A percentile compares a stretch with the other conserved stretches of the same genome.
These are phyloP conservation scores for Scheffersomyces titani DNA, from an alignment of 1,139 yeast genomes.

Conservation along the genomic window DNA sequence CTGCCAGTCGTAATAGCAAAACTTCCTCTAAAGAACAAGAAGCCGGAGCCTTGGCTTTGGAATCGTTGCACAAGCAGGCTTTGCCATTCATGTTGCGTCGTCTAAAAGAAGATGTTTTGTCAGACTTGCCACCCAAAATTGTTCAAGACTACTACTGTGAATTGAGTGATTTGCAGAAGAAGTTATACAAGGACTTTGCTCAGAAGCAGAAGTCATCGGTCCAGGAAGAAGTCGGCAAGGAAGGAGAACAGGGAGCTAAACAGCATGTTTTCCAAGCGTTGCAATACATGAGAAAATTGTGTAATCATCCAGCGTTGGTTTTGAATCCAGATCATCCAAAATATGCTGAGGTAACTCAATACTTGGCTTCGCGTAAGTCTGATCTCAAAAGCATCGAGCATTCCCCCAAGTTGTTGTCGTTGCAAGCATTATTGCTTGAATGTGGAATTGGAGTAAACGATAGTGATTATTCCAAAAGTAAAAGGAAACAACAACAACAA, in stretches of 20 bases:
- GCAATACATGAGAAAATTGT: conserved; percentile 94
- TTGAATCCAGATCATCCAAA: conserved; percentile 85
- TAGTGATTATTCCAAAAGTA: conserved; percentile 35
- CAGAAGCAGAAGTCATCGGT: conserved; percentile 78
- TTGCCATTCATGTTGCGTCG: conserved; percentile 95
- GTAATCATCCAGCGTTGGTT: conserved; percentile 97
- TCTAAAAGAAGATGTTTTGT: conserved; percentile 91
- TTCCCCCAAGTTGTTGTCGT: conserved; percentile 87
- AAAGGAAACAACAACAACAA: conserved; percentile 30
- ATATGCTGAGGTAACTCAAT: conserved; percentile 60
- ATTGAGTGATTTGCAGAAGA: conserved; percentile 84
- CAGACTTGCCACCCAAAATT: conserved; percentile 96
- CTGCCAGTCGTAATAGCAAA: conserved; percentile 89
- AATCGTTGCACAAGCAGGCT: conserved; percentile 94
- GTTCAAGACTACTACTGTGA: conserved; percentile 98
- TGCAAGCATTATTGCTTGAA: conserved; percentile 78
- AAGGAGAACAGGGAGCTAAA: conserved; percentile 53
- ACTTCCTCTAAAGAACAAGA: conserved; percentile 94
- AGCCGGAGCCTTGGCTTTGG: conserved; percentile 93
- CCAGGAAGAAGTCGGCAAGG: conserved; percentile 57
- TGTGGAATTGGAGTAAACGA: conserved; percentile 88
- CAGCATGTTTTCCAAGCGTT: conserved; percentile 97
- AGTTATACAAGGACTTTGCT: conserved; percentile 88
- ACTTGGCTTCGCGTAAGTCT: conserved; percentile 59
- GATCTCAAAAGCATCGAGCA: conserved; percentile 73